Evolutionary conservation across 805 yeast genomes (phyloP).

Genomic region (Candida arabinofermentans): DNA sequence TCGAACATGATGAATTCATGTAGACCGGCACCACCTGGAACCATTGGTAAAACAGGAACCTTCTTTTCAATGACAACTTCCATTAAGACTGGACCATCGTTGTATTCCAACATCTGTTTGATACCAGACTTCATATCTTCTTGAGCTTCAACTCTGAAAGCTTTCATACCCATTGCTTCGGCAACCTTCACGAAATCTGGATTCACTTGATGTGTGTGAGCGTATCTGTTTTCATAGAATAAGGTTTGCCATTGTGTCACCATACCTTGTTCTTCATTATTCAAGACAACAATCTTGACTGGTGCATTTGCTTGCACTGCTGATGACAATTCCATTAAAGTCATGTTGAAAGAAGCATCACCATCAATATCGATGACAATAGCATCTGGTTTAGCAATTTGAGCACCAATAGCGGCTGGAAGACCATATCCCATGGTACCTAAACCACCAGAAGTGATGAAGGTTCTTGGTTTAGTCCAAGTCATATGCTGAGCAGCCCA

Average conservation of each 20-base stretch:
- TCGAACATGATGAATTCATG: slow-evolving; percentile 91
- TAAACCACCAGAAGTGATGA: slow-evolving; percentile 97
- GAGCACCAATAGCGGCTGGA: slow-evolving; percentile 98
- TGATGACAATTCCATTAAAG: slow-evolving; percentile 85
- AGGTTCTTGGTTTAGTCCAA: slow-evolving; percentile 88
- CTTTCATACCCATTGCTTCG: slow-evolving; percentile 90
- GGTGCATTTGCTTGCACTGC: slow-evolving; percentile 95
- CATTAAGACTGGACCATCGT: slow-evolving; percentile 79
- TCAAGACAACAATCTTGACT: slow-evolving; percentile 81
- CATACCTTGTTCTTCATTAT: slow-evolving; percentile 99
- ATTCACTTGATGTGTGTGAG: slow-evolving; percentile 96
- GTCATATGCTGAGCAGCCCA: slow-evolving; percentile 99
- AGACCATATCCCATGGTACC: slow-evolving; percentile 99
- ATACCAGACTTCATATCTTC: slow-evolving; percentile 58
- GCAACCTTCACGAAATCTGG: slow-evolving; percentile 93
- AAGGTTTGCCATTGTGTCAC: slow-evolving; percentile 99
- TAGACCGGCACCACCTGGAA: slow-evolving; percentile 91
- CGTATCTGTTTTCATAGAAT: slow-evolving; percentile 93
- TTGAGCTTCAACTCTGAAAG: slow-evolving; percentile 67
- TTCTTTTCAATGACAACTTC: slow-evolving; percentile 90
- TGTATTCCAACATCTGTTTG: slow-evolving; percentile 64
- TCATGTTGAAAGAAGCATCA: slow-evolving; percentile 99
- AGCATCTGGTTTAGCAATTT: slow-evolving; percentile 92
- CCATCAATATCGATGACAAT: slow-evolving; percentile 96
- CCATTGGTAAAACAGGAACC: slow-evolving; percentile 98